These are phyloP conservation scores for Euphrasia arctica DNA, from an alignment of 305 asterid species.

Conservation along the genomic window DNA sequence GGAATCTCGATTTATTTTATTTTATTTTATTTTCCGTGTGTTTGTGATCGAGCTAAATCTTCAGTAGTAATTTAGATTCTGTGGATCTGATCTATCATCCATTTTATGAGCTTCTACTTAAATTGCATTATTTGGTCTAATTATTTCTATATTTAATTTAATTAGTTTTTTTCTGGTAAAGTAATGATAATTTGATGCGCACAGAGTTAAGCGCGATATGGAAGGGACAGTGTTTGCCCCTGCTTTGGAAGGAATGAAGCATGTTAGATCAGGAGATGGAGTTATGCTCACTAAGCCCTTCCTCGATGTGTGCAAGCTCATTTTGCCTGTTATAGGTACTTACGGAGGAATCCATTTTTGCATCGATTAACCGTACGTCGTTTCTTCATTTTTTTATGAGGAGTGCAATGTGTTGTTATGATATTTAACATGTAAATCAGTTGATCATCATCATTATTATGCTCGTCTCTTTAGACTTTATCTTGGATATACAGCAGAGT, in stretches of 20 bases:
- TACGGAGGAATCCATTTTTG: neutral
- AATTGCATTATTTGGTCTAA: neutral
- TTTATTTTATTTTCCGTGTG: neutral
- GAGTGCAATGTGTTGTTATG: neutral
- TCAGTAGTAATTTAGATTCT: constrained; percentile 9
- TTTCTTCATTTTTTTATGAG: neutral
- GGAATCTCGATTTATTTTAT: neutral
- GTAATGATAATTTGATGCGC: constrained; percentile 20
- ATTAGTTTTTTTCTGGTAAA: constrained; percentile 1
- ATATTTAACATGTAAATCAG: neutral
- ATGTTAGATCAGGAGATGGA: constrained; percentile 80
- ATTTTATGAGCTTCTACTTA: neutral
- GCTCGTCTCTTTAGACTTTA: no score
- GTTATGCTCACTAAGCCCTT: constrained; percentile 80
- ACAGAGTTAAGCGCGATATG: constrained; percentile 48
- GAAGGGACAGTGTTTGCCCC: constrained; percentile 88
- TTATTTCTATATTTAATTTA: neutral
- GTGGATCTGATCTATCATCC: constrained; percentile 6
- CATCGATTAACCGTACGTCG: constrained; percentile 10
- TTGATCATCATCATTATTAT: neutral
- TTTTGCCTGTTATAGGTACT: constrained; percentile 85
- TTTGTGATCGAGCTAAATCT: constrained; percentile 10
- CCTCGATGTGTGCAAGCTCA: constrained; percentile 87
- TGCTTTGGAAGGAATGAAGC: constrained; percentile 88
- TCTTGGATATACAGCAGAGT: neutral